Evolutionary conservation across 139 green algal species (phyloP), one percentile per base, ranked within the genome.

Genomic region (Edaphochlamys debaryana): DNA sequence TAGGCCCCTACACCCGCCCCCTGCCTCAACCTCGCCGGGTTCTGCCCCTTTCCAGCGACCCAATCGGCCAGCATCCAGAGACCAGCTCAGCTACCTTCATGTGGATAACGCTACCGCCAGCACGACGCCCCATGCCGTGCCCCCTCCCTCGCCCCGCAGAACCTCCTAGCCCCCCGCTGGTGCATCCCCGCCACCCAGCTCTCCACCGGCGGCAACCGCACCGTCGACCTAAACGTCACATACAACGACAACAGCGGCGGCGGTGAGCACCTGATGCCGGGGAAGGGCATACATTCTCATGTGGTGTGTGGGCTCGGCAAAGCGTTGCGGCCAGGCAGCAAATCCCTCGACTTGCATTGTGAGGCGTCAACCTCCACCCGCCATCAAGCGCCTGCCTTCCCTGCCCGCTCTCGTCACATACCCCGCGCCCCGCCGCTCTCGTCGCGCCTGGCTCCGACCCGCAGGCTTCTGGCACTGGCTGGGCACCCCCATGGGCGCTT

Each of bases 381-480:
- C 48, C 48, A 4, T 68, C 9, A 6, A 40, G 8, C 20, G 20
- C 30, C 62, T 7, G 20, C 56, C 19, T 8, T 5, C 11, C 56
- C 58, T 11, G 32, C 63, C 1, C 25, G 29, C 19, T 45, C 32
- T 27, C 32, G 15, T n/a, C 27, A 9, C 63, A 20, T 38, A 32
- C 32, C 25, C 19, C 15, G 15, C 29, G 29, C 58, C 58, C 34
- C 29, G 8, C 3, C 58, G 27, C 27, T 37, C 58, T 32, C 17
- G 19, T 22, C 5, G 8, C 11, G 19, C 17, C 19, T 29, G 29
- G 56, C 56, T 9, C 22, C 22, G 22, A 17, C 56, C 11, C 30
- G 27, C 74, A 80, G 74, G 58, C 15, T 42, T 80, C 25, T 60
- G 27, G 38, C 11, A 17, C 9, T 80, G 74, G 74, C 11, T 60